Conservation (phyloP, 208 protist genomes). For the Herpetomonas tarakana region DNA sequence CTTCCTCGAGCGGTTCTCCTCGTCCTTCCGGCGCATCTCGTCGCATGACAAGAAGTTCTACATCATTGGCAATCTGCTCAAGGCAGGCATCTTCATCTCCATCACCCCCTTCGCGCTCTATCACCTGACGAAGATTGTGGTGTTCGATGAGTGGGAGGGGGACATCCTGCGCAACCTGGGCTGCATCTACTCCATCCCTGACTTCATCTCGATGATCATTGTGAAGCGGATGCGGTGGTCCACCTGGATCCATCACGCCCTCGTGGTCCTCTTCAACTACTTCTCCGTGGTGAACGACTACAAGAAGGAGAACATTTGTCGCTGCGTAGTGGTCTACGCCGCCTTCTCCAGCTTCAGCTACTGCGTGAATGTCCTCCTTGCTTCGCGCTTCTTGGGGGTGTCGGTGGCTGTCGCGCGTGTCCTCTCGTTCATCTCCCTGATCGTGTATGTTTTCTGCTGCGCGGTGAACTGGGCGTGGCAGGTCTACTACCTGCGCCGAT, state of each 20-base stretch:
- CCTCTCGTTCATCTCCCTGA: conserved; percentile 73
- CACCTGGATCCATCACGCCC: conserved; percentile 87
- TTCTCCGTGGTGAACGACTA: conserved; percentile 91
- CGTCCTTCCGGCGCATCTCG: conserved; percentile 73
- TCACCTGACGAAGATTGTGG: conserved; percentile 79
- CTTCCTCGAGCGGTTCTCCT: conserved; percentile 74
- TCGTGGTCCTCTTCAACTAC: conserved; percentile 90
- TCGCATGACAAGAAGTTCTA: conserved; percentile 92
- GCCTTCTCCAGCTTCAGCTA: conserved; percentile 91
- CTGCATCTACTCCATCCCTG: conserved; percentile 91
- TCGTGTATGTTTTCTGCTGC: conserved; percentile 85
- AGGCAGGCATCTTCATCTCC: conserved; percentile 84
- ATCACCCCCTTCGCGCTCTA: conserved; percentile 84
- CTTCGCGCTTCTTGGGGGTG: conserved; percentile 87
- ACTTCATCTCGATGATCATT: conserved; percentile 91
- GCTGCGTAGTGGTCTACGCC: conserved; percentile 91
- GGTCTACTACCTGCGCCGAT: conserved; percentile 77
- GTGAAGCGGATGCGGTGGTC: conserved; percentile 89
- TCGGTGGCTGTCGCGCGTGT: conserved; percentile 45
- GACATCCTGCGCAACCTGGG: conserved; percentile 88
- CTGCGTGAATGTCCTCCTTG: conserved; percentile 90
- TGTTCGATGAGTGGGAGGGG: conserved; percentile 82
- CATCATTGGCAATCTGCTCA: conserved; percentile 90
- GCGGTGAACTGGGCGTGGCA: conserved; percentile 91
- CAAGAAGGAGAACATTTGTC: conserved; percentile 78